Evolutionary conservation across 176 grass and related monocot genomes (phyloP).

Genomic region (Musa troglodytarum): DNA sequence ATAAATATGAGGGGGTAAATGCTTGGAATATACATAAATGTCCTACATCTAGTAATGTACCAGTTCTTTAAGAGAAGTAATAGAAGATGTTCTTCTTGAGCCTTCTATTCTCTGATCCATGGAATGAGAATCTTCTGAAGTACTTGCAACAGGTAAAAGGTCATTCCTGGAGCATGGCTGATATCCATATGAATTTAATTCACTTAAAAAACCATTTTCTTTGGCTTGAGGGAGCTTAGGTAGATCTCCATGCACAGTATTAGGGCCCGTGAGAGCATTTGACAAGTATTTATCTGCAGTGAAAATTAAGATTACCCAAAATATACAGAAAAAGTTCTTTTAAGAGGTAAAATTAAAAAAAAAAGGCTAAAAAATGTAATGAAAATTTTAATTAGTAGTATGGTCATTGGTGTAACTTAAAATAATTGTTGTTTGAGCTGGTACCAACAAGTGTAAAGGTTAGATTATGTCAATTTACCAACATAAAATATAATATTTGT

Average conservation of each 20-base stretch:
- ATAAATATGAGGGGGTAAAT: slow-evolving; percentile 6
- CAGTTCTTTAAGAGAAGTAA: slow-evolving; percentile 66
- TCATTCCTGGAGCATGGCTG: slow-evolving; percentile 30
- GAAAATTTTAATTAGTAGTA: neutral
- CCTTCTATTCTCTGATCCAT: slow-evolving; percentile 34
- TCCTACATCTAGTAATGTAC: slow-evolving; percentile 28
- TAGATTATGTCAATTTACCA: too few relatives aligned
- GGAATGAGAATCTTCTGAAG: slow-evolving; percentile 42
- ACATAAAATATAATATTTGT: too few relatives aligned
- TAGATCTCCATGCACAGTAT: slow-evolving; percentile 13
- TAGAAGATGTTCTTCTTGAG: slow-evolving; percentile 32
- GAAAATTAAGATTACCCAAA: slow-evolving; percentile 28
- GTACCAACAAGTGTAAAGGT: too few relatives aligned
- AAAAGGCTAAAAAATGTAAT: too few relatives aligned
- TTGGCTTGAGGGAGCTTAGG: slow-evolving; percentile 27
- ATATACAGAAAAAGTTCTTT: slow-evolving; percentile 12
- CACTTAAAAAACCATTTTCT: slow-evolving; percentile 48
- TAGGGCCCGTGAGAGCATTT: slow-evolving; percentile 35
- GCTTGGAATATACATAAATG: slow-evolving; percentile 19
- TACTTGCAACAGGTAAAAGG: slow-evolving; percentile 47
- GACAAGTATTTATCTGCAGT: slow-evolving; percentile 68
- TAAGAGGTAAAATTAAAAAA: neutral
- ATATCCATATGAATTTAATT: slow-evolving; percentile 40
- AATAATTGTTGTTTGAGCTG: too few relatives aligned
- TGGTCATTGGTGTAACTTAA: too few relatives aligned